phyloP scores from a whole-genome alignment of 805 yeast genomes.

The Millerozyma miso region DNA sequence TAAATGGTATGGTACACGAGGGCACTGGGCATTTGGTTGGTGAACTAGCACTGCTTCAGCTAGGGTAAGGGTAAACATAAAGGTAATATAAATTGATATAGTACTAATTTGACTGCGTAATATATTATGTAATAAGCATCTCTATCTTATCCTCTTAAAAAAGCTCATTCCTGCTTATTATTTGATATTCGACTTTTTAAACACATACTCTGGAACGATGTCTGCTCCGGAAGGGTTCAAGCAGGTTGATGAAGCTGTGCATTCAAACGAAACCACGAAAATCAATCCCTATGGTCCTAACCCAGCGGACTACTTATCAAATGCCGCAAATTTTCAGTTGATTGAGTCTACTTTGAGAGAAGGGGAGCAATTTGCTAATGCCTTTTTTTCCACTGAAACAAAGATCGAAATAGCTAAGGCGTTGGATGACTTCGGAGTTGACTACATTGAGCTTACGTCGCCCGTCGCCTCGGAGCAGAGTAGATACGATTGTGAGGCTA shows the following conservation, averaged over 20 bases:
- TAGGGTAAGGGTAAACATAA: background rate
- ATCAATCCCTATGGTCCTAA: conserved; percentile 91
- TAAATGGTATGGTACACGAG: too few species aligned
- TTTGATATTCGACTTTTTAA: background rate
- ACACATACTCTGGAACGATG: conserved; percentile 11
- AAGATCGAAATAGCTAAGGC: conserved; percentile 97
- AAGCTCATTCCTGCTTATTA: background rate
- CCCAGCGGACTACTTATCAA: conserved; percentile 87
- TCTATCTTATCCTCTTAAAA: background rate
- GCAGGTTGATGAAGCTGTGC: conserved; percentile 33
- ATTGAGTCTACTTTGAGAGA: conserved; percentile 96
- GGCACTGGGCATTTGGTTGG: too few species aligned
- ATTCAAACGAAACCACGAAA: conserved; percentile 15
- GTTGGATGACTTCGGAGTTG: conserved; percentile 95
- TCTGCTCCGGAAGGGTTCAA: conserved; percentile 31
- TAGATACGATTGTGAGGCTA: conserved; percentile 92
- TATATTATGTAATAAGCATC: background rate
- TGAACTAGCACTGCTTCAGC: too few species aligned
- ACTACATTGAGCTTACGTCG: conserved; percentile 94
- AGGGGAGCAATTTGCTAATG: conserved; percentile 98
- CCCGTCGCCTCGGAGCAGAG: conserved; percentile 98
- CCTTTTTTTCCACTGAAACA: conserved; percentile 90
- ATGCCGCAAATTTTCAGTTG: conserved; percentile 82
- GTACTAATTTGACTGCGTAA: background rate
- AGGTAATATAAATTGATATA: background rate